phyloP scores from a whole-genome alignment of 345 rosid genomes.

The Geranium brycei region DNA sequence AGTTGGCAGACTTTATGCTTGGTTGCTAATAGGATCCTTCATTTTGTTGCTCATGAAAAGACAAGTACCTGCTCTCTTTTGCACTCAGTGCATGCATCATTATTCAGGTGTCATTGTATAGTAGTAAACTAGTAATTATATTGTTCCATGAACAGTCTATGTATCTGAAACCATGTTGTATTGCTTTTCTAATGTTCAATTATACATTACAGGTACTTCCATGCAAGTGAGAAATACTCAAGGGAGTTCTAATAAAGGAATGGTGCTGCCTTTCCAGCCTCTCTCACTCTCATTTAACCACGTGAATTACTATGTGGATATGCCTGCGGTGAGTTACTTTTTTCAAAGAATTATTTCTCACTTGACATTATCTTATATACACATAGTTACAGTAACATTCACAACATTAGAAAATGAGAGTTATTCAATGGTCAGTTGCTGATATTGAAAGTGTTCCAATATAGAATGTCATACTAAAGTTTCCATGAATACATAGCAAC shows the following conservation, averaged over 20 bases:
- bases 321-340: conserved; percentile 17
- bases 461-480: not conserved
- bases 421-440: no score
- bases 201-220: conserved; percentile 1
- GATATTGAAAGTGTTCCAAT: not conserved
- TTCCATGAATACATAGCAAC: no score
- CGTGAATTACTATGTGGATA: conserved; percentile 27
- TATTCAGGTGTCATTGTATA: no score
- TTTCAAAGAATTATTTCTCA: not conserved
- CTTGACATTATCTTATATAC: no score
- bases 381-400: no score
- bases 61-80: no score
- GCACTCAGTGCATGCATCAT: no score
- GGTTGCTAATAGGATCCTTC: no score
- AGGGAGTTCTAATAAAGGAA: conserved; percentile 14
- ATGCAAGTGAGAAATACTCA: conserved; percentile 7
- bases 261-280: conserved; percentile 35
- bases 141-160: not conserved
- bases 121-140: not conserved
- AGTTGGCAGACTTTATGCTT: no score
- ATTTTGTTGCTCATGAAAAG: no score
- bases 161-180: not conserved
- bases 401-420: no score
- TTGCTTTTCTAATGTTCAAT: not conserved
- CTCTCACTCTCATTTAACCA: conserved; percentile 25